These are phyloP conservation scores for Termitomyces sp. DNA, from an alignment of 768 basidiomycete species.

Conservation along the genomic window DNA sequence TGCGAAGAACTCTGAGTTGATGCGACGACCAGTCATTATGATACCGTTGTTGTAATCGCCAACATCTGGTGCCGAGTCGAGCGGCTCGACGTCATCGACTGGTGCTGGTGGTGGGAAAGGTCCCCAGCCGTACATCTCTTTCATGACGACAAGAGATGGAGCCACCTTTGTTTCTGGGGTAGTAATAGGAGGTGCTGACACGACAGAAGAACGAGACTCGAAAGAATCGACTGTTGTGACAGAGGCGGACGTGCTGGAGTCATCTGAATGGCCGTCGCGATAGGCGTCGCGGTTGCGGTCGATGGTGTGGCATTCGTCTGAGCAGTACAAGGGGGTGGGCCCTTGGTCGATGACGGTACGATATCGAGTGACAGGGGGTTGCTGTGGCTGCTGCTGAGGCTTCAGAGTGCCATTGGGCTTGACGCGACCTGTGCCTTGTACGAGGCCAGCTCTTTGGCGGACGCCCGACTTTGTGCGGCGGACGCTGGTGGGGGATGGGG, in stretches of 20 bases:
- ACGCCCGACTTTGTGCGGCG: conserved; percentile 22
- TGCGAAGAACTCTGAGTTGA: conserved; percentile 40
- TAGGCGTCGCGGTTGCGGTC: conserved; percentile 54
- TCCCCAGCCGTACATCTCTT: conserved; percentile 41
- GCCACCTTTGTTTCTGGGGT: conserved; percentile 24
- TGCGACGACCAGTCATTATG: conserved; percentile 66
- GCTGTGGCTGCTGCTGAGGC: conserved; percentile 21
- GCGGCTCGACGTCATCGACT: conserved; percentile 21
- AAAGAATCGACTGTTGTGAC: conserved; percentile 28
- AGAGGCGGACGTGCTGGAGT: conserved; percentile 22
- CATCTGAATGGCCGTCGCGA: conserved; percentile 39
- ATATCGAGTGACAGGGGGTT: conserved; percentile 26
- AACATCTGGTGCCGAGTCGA: conserved; percentile 10
- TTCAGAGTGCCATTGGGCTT: conserved; percentile 52
- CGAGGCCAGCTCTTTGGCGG: conserved; percentile 41
- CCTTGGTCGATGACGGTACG: conserved; percentile 76
- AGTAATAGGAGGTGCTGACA: conserved; percentile 38
- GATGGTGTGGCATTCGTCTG: conserved; percentile 64
- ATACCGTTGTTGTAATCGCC: conserved; percentile 53
- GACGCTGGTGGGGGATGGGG: conserved; percentile 26
- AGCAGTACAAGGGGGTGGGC: conserved; percentile 83
- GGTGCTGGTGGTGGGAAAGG: conserved; percentile 49
- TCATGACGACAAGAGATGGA: conserved; percentile 29
- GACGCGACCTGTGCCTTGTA: conserved; percentile 62
- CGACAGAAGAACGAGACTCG: conserved; percentile 38